A percentile compares a stretch with the other conserved stretches of the same genome.
phyloP scores from a whole-genome alignment of 805 yeast genomes.

The Sugiyamaella americana region DNA sequence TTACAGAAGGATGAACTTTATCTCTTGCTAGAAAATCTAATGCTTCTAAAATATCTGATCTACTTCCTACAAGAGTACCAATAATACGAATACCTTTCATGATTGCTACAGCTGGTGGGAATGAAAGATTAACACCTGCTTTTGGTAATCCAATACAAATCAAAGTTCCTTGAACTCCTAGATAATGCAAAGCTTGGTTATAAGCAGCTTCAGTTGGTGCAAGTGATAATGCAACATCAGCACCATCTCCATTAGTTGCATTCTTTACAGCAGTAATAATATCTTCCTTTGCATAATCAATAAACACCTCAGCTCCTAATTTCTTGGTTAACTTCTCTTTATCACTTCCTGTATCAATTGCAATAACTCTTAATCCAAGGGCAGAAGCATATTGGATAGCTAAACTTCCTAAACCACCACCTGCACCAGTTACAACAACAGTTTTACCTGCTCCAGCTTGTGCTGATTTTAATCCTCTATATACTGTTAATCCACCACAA shows the following conservation, averaged over 20 bases:
- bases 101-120: conserved; percentile 16
- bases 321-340: conserved; percentile 41
- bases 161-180: conserved; percentile 22
- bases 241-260: conserved; percentile 23
- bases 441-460: conserved; percentile 47
- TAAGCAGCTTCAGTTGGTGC: conserved; percentile 19
- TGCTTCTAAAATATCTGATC: conserved; percentile 24
- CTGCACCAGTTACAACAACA: conserved; percentile 57
- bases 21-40: conserved; percentile 23
- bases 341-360: conserved; percentile 51
- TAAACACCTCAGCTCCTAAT: conserved; percentile 49
- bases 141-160: conserved; percentile 25
- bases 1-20: conserved; percentile 17
- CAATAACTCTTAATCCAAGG: conserved; percentile 52
- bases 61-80: conserved; percentile 25
- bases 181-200: conserved; percentile 16
- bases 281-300: conserved; percentile 40
- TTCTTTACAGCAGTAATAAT: conserved; percentile 22
- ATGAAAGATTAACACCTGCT: conserved; percentile 11
- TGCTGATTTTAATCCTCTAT: conserved; percentile 54
- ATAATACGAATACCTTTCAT: conserved; percentile 15
- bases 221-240: conserved; percentile 20
- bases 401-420: conserved; percentile 56
- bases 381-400: conserved; percentile 56
- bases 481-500: conserved; percentile 60